Evolutionary conservation across 306 rosid genomes (phyloP), one percentile per base, ranked within the genome.

Genomic region (Ormosia emarginata): DNA sequence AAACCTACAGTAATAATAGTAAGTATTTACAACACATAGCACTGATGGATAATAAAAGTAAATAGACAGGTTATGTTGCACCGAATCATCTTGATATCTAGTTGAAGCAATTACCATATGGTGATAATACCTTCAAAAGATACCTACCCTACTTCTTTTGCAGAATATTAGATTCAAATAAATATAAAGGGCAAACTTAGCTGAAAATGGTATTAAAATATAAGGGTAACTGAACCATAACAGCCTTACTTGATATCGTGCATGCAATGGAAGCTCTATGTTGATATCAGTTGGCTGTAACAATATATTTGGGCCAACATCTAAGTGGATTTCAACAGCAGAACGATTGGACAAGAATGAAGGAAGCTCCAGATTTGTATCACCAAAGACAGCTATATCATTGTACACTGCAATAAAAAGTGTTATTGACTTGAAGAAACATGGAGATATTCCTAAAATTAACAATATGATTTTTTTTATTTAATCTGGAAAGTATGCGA

Each of bases 351-450:
- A 93, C 80, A 93, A 83, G 81, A 90, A 88, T 0, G 97, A 90
- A 66, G 99, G 99, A 62, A 83, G 86, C 85, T 95, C 99, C 82
- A 93, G 67, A 87, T 95, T 95, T 70, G 92, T 86, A 81, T 95
- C 99, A 68, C 99, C 97, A 82, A 91, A 93, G 57, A 93, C 99
- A 85, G 93, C 91, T 69, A 90, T 34, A 73, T 80, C 75, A 18
- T 32, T 85, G 77, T 84, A 88, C 40, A 82, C 97, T 95, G 92
- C 80, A 82, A 77, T 17, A 61, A 56, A 74, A 13, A 50, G 76
- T 69, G 33, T 67, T 5, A 74, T 36, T 41, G 56, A 52, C 65
- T 24, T 36, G 7, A 80, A 37, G 75, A 78, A 66, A 85, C 34
- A 79, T 73, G 56, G 66, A 32, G 55, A 79, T 18, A 41, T 67